Base-by-base conservation (phyloP, 108 stramenopile genomes). In the Chaetoceros muelleri region DNA sequence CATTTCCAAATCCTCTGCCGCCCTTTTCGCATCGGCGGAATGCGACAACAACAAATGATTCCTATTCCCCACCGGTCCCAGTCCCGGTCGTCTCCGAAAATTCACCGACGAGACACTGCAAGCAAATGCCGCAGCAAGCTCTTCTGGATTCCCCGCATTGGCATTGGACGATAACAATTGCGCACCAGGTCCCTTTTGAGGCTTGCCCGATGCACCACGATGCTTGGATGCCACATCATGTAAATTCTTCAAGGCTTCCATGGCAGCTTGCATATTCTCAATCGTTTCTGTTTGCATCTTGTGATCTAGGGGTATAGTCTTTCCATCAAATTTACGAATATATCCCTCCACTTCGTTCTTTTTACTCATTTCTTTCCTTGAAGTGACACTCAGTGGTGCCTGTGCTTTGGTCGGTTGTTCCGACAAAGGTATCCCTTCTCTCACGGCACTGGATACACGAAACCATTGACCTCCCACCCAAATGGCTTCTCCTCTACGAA, bases 291-390 rank as follows among this genome's bases (percentile, higher is more conserved):
- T 48, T 19, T 60, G 56, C 52, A 91, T 51, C 2, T 59, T 24
- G 19, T 59, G 69, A 67, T 91, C 90, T 50, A 80, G 34, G n/a
- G 90, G 90, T 52, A 91, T 55, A 2, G 54, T 69, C 28, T 59
- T 74, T 28, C 62, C 63, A 49, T 68, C 58, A 24, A 87, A 81
- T 24, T 58, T 63, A n/a, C 79, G 75, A 49, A 82, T 73, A 61
- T 87, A 91, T 10, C 90, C 90, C 59, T 87, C 84, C 22, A 79
- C 64, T 49, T 80, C 75, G 53, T 87, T 91, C 48, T 77, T 78
- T 60, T 84, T 81, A 53, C 64, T 58, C 24, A 91, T 53, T 55
- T 87, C 85, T 64, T 62, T 59, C 57, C 76, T 57, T 2, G 68
- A 67, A 1, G 78, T 74, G 0, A 91, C 90, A 28, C 78, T 79